These are phyloP conservation scores for Phyllostachys edulis DNA, from an alignment of 176 grass and related monocot genomes.

Conservation along the genomic window DNA sequence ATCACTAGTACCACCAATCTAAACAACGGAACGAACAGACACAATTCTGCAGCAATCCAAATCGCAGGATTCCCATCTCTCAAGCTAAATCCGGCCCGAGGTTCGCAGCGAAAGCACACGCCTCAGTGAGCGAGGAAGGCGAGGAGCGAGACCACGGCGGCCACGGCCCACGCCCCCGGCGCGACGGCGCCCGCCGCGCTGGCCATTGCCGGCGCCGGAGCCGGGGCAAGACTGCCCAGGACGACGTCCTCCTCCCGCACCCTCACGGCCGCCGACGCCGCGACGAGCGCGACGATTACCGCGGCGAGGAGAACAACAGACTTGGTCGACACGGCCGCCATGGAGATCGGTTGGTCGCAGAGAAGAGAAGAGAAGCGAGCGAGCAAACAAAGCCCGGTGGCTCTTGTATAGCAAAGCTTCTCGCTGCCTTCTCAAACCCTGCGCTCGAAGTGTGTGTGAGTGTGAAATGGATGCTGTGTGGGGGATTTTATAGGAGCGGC, in stretches of 20 bases:
- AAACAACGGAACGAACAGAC: slow-evolving; percentile 15
- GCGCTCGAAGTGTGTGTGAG: background rate
- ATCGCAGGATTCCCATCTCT: slow-evolving; percentile 22
- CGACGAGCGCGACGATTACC: slow-evolving; percentile 24
- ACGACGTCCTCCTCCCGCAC: slow-evolving; percentile 28
- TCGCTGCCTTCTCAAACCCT: slow-evolving; percentile 32
- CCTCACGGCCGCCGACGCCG: slow-evolving; percentile 14
- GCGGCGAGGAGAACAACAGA: slow-evolving; percentile 36
- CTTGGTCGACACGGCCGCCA: slow-evolving; percentile 51
- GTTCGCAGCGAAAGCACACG: background rate
- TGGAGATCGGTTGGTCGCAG: background rate
- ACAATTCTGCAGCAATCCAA: slow-evolving; percentile 30
- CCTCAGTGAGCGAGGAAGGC: slow-evolving; percentile 53
- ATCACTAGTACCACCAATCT: background rate
- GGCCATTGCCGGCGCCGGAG: slow-evolving; percentile 16
- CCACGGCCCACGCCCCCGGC: slow-evolving; percentile 51
- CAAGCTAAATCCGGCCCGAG: background rate
- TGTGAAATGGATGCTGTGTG: background rate
- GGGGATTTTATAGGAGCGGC: slow-evolving; percentile 43
- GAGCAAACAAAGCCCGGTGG: background rate
- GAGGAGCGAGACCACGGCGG: slow-evolving; percentile 42
- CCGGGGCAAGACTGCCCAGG: slow-evolving; percentile 48
- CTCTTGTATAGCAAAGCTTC: background rate
- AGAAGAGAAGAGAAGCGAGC: slow-evolving; percentile 17
- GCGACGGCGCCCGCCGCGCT: slow-evolving; percentile 25